Percentiles rank a stretch among this genome's conserved stretches.
These are phyloP conservation scores for Golubevia pallescens DNA, from an alignment of 1,284 basidiomycete genomes.

Conservation along the genomic window DNA sequence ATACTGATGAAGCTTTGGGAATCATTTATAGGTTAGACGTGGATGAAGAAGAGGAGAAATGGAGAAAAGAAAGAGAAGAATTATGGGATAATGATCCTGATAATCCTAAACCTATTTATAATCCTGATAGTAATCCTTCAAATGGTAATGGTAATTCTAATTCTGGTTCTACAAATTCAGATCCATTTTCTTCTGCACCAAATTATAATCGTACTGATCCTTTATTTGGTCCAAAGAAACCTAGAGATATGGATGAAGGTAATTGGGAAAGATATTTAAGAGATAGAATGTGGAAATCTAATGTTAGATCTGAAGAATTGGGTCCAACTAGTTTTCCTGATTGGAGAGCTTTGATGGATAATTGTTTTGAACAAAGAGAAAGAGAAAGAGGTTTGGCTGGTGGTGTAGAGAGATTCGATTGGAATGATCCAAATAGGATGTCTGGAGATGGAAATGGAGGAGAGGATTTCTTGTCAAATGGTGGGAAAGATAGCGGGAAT, in stretches of 20 bases:
- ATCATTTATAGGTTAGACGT: slow-evolving; percentile 57
- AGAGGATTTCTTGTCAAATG: slow-evolving; percentile 7
- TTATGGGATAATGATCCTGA: slow-evolving; percentile 58
- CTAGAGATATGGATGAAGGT: slow-evolving; percentile 33
- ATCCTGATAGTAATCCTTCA: not conserved
- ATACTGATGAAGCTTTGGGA: slow-evolving; percentile 61
- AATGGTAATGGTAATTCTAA: not conserved
- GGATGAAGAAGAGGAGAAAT: slow-evolving; percentile 34
- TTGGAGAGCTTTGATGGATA: slow-evolving; percentile 62
- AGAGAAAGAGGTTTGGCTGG: slow-evolving; percentile 50
- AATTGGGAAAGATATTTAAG: slow-evolving; percentile 57
- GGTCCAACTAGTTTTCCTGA: slow-evolving; percentile 52
- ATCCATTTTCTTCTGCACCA: slow-evolving; percentile 7
- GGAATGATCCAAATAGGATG: slow-evolving; percentile 6
- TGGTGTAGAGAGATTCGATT: slow-evolving; percentile 30
- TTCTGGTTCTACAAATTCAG: not conserved
- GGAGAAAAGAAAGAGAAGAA: slow-evolving; percentile 31
- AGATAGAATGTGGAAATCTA: slow-evolving; percentile 48
- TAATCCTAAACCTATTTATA: slow-evolving; percentile 43
- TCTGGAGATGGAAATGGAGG: slow-evolving; percentile 1
- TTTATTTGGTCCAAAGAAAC: slow-evolving; percentile 47
- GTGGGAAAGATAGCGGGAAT: not conserved
- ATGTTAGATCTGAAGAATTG: slow-evolving; percentile 46
- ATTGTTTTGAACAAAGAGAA: slow-evolving; percentile 53
- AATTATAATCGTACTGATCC: slow-evolving; percentile 40